Percentiles rank a stretch among this genome's conserved stretches.
These are phyloP conservation scores for Sinapis alba DNA, from an alignment of 441 rosid species.

Conservation along the genomic window DNA sequence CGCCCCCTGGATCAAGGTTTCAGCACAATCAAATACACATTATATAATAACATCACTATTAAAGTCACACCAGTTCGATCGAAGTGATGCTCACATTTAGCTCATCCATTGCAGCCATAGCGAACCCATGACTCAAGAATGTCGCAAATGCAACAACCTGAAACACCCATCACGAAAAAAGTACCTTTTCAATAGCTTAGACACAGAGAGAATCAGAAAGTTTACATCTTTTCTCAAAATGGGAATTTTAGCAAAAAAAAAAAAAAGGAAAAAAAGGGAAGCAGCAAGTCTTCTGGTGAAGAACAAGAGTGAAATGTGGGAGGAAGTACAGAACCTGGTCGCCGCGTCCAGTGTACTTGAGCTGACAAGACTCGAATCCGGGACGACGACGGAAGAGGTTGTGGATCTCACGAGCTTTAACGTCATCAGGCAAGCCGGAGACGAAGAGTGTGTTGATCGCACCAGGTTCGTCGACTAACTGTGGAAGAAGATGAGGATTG, in stretches of 20 bases:
- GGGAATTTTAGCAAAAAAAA: neutral
- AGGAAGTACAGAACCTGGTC: conserved; percentile 56
- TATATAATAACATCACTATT: neutral
- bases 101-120: conserved; percentile 67
- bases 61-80: neutral
- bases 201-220: conserved; percentile 1
- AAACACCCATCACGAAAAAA: neutral
- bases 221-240: neutral
- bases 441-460: conserved; percentile 73
- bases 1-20: conserved; percentile 52
- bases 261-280: too few relatives aligned
- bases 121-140: conserved; percentile 71
- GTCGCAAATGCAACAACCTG: conserved; percentile 96
- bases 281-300: neutral
- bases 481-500: conserved; percentile 31
- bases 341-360: conserved; percentile 89
- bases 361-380: conserved; percentile 80
- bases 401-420: conserved; percentile 89
- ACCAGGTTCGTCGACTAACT: conserved; percentile 40
- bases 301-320: neutral
- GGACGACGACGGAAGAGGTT: conserved; percentile 75
- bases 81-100: conserved; percentile 60
- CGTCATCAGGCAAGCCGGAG: conserved; percentile 85
- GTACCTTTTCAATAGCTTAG: neutral
- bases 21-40: conserved; percentile 17